Evolutionary conservation across 345 rosid species (phyloP).

Genomic region (Boechera divaricarpa): DNA sequence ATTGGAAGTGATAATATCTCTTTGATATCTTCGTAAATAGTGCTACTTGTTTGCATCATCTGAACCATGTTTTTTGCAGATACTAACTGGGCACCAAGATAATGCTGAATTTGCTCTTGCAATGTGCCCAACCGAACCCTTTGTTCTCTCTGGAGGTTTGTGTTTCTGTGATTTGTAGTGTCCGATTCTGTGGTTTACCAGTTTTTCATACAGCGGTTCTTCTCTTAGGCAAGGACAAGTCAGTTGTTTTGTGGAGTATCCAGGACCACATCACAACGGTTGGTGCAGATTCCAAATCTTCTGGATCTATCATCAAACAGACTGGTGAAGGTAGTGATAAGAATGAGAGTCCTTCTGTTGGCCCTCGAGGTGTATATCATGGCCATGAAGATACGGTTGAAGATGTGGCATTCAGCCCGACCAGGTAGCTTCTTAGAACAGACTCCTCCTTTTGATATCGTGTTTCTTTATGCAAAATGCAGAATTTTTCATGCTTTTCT

Average conservation of each 20-base stretch:
- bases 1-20: neutral
- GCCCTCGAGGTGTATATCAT: conserved; percentile 90
- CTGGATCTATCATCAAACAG: conserved; percentile 78
- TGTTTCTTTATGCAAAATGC: conserved; percentile 46
- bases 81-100: conserved; percentile 96
- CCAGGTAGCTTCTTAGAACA: conserved; percentile 64
- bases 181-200: conserved; percentile 1
- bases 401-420: conserved; percentile 95
- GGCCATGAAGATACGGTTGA: conserved; percentile 99
- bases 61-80: conserved; percentile 58
- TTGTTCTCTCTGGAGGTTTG: conserved; percentile 98
- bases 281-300: conserved; percentile 70
- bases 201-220: conserved; percentile 40
- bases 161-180: conserved; percentile 32
- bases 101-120: conserved; percentile 99
- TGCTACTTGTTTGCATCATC: conserved; percentile 15
- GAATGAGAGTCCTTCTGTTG: conserved; percentile 73
- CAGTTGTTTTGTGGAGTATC: conserved; percentile 97
- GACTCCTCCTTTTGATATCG: conserved; percentile 18
- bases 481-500: conserved; percentile 52
- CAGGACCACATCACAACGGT: conserved; percentile 89
- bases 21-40: conserved; percentile 7
- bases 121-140: conserved; percentile 97
- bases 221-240: conserved; percentile 89
- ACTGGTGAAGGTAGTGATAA: conserved; percentile 74